Evolutionary conservation across 495 filamentous ascomycete genomes (phyloP).

Genomic region (Xylaria bambusicola): DNA sequence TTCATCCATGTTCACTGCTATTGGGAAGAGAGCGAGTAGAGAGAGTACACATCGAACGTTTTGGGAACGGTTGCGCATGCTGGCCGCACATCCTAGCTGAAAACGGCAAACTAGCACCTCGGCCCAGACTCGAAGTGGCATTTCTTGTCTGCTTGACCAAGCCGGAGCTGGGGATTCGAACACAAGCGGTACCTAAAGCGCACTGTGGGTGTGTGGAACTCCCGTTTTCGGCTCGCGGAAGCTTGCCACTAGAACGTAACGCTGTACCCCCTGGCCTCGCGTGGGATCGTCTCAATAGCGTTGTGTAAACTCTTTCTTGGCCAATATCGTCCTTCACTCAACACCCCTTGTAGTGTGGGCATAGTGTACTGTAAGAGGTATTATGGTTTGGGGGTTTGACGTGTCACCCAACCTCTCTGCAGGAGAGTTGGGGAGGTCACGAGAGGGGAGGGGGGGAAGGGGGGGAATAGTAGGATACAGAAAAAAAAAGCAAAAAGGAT

Average conservation of each 20-base stretch:
- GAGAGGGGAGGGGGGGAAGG: background rate
- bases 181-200: background rate
- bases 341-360: conserved; percentile 8
- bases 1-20: too few species aligned
- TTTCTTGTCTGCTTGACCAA: too few species aligned
- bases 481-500: background rate
- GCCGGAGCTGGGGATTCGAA: too few species aligned
- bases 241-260: conserved; percentile 16
- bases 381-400: conserved; percentile 13
- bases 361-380: background rate
- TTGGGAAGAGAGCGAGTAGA: too few species aligned
- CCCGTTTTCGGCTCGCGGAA: conserved; percentile 20
- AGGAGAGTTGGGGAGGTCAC: background rate
- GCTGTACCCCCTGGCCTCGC: background rate
- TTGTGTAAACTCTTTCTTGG: background rate
- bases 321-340: conserved; percentile 4
- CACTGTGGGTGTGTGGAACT: conserved; percentile 7
- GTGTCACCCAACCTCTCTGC: conserved; percentile 4
- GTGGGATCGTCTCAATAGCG: conserved; percentile 20
- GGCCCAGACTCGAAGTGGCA: background rate
- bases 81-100: conserved; percentile 8
- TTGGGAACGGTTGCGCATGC: conserved; percentile 16
- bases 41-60: conserved; percentile 13
- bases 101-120: conserved; percentile 6
- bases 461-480: too few species aligned